Percentiles rank a stretch among this genome's conserved stretches.
phyloP scores from a whole-genome alignment of 768 basidiomycete genomes.

The Phanerochaete carnosa region DNA sequence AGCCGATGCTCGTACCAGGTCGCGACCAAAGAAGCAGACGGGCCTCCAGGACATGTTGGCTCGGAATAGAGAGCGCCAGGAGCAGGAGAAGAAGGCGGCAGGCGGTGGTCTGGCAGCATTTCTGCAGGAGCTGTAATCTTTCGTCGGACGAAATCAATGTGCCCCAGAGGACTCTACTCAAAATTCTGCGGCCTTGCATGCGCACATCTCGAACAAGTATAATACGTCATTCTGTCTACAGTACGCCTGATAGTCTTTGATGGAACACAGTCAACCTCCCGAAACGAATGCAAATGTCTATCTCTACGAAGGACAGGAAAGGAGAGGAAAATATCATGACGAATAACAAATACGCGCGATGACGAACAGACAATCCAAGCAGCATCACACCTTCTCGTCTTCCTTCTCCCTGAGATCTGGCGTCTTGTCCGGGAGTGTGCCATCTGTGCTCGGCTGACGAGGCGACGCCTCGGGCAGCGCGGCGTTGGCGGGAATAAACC shows the following conservation, averaged over 20 bases:
- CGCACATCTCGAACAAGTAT: not conserved
- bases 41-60: constrained; percentile 62
- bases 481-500: constrained; percentile 37
- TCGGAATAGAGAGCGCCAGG: constrained; percentile 53
- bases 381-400: not conserved
- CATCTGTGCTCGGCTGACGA: not conserved
- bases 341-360: not conserved
- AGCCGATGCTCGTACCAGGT: constrained; percentile 20
- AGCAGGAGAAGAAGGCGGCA: constrained; percentile 34
- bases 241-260: not conserved
- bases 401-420: not conserved
- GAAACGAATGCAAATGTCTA: not conserved
- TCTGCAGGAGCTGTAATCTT: constrained; percentile 37
- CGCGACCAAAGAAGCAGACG: constrained; percentile 50
- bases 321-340: not conserved
- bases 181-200: not conserved
- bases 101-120: constrained; percentile 51
- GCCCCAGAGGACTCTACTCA: too few relatives aligned
- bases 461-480: not conserved
- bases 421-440: not conserved
- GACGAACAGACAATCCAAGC: not conserved
- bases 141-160: not conserved
- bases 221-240: not conserved
- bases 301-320: not conserved
- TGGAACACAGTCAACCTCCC: not conserved